Conservation (phyloP, 2,329 filamentous ascomycete species). For the Pseudopyrenochaeta lycopersici region DNA sequence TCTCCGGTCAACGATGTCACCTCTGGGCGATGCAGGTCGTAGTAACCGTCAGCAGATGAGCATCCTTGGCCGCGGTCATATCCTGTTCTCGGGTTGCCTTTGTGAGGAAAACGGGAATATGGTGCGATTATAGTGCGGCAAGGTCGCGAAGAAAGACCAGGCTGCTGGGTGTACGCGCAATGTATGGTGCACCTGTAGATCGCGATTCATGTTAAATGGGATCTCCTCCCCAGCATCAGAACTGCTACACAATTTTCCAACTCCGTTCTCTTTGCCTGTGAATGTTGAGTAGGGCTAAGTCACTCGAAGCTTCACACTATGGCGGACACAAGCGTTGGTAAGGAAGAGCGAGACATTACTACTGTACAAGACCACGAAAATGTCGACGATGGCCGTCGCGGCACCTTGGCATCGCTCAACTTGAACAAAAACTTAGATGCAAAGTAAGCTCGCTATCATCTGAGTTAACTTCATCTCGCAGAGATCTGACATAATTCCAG, state of each 20-base stretch:
- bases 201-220: too few relatives aligned
- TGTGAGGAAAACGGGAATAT: not conserved
- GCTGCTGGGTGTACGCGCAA: not conserved
- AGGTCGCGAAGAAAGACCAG: not conserved
- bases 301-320: not conserved
- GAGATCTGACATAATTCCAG: not conserved
- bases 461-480: too few relatives aligned
- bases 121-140: not conserved
- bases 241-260: too few relatives aligned
- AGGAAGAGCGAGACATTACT: not conserved
- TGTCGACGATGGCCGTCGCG: slow-evolving; percentile 13
- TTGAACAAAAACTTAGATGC: slow-evolving; percentile 21
- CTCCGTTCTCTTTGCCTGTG: not conserved
- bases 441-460: slow-evolving; percentile 9
- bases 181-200: too few relatives aligned
- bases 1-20: not conserved
- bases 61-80: not conserved
- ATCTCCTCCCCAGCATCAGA: too few relatives aligned
- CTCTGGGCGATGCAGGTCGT: not conserved
- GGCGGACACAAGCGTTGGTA: slow-evolving; percentile 4
- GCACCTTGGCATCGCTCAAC: slow-evolving; percentile 15
- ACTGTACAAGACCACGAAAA: not conserved
- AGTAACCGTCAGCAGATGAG: not conserved
- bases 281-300: not conserved
- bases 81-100: not conserved